phyloP scores from a whole-genome alignment of 2,329 filamentous ascomycete genomes.

The Furcasterigmium furcatum region DNA sequence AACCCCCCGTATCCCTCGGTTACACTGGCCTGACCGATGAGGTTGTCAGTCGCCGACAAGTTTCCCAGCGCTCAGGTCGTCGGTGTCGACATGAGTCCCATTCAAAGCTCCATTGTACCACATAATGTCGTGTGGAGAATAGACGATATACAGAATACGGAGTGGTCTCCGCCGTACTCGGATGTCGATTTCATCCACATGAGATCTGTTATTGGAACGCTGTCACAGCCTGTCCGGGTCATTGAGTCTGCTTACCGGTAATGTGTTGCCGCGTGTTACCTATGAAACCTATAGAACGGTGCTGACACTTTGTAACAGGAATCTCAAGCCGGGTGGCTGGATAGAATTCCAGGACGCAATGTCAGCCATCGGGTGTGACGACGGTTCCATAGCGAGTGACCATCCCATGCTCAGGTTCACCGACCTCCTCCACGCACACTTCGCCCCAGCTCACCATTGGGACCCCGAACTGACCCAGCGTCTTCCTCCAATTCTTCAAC shows the following conservation, averaged over 20 bases:
- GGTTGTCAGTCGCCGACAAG: conserved; percentile 36
- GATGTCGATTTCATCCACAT: conserved; percentile 51
- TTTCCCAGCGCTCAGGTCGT: conserved; percentile 42
- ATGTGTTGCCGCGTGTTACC: neutral
- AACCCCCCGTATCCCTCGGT: neutral
- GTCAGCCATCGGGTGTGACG: conserved; percentile 25
- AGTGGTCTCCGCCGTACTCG: conserved; percentile 25
- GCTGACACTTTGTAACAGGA: conserved; percentile 16
- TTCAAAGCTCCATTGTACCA: conserved; percentile 45
- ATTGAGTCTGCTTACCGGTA: conserved; percentile 43
- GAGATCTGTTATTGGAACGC: conserved; percentile 45
- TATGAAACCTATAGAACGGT: neutral
- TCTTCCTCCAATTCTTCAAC: conserved; percentile 22
- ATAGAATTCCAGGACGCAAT: conserved; percentile 33
- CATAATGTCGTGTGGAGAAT: conserved; percentile 55
- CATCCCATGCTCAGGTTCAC: conserved; percentile 20
- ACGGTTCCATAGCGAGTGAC: conserved; percentile 17
- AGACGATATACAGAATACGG: conserved; percentile 35
- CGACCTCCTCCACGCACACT: conserved; percentile 24
- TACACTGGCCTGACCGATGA: neutral
- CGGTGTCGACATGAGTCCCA: conserved; percentile 40
- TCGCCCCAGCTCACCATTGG: conserved; percentile 29
- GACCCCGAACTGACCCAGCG: conserved; percentile 22
- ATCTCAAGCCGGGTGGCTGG: conserved; percentile 34
- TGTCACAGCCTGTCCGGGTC: conserved; percentile 47